Evolutionary conservation across 345 rosid genomes (phyloP).

Genomic region (Rhodamnia argentea): DNA sequence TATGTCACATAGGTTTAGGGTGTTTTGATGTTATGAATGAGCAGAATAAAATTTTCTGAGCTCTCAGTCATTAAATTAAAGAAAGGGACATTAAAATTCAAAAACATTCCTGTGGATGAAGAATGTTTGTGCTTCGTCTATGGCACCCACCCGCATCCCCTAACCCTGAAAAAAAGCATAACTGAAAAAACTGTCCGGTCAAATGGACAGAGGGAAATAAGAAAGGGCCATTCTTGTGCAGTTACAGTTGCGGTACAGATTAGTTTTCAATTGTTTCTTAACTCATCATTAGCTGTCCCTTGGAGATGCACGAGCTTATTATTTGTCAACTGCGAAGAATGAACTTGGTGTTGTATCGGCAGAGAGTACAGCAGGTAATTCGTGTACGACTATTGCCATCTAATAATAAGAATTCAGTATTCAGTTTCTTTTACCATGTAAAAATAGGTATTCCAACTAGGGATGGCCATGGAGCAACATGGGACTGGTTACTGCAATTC

Average conservation of each 20-base stretch:
- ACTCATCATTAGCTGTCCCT: conserved; percentile 55
- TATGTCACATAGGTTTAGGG: neutral
- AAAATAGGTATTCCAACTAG: neutral
- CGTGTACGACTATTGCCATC: neutral
- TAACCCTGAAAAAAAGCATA: neutral
- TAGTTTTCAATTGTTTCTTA: neutral
- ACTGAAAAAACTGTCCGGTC: neutral
- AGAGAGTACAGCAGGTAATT: conserved; percentile 71
- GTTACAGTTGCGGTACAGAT: neutral
- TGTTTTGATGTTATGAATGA: neutral
- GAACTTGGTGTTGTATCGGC: conserved; percentile 92
- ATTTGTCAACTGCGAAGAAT: conserved; percentile 81
- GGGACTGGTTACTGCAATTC: neutral
- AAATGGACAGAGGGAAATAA: neutral
- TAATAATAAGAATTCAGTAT: neutral
- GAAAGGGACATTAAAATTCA: neutral
- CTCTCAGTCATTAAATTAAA: neutral
- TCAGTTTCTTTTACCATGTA: neutral
- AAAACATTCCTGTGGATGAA: neutral
- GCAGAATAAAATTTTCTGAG: neutral
- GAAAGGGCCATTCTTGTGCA: neutral
- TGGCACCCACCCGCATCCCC: neutral
- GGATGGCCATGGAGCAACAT: neutral
- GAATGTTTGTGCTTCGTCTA: neutral
- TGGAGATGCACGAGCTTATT: conserved; percentile 94